Conservation (phyloP, 108 stramenopile genomes). For the Aureococcus anophagefferens region DNA sequence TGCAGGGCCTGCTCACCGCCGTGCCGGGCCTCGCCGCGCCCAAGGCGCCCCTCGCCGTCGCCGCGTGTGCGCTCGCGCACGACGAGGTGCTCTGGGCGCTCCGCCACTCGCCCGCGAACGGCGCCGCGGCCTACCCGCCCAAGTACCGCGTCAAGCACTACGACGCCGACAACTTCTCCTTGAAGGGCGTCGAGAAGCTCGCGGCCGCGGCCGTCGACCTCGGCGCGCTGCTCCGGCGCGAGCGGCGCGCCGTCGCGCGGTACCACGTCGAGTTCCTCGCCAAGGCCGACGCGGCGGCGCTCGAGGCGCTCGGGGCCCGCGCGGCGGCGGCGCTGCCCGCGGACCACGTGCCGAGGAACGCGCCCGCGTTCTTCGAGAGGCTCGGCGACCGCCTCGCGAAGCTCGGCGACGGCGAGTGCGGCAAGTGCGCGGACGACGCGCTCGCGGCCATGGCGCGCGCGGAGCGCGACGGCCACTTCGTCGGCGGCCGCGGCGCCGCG, state of each 20-base stretch:
- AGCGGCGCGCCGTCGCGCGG: conserved; percentile 20
- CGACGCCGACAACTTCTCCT: conserved; percentile 1
- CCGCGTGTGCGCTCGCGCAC: conserved; percentile 28
- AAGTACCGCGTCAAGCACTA: conserved; percentile 15
- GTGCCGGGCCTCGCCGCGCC: conserved; percentile 31
- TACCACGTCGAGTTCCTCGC: conserved; percentile 36
- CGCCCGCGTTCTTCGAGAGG: too few relatives aligned
- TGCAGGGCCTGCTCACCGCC: conserved; percentile 17
- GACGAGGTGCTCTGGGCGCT: conserved; percentile 31
- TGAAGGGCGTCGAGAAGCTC: conserved; percentile 16
- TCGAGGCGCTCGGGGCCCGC: not conserved
- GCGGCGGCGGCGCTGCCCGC: too few relatives aligned
- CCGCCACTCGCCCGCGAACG: conserved; percentile 8
- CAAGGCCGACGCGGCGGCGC: conserved; percentile 20
- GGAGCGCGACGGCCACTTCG: not conserved
- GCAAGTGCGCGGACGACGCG: too few relatives aligned
- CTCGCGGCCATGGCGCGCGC: too few relatives aligned
- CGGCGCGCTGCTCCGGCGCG: conserved; percentile 7
- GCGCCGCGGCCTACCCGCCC: conserved; percentile 13
- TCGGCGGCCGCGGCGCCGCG: not conserved
- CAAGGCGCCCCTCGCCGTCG: conserved; percentile 32
- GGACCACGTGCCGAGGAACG: too few relatives aligned
- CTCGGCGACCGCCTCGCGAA: too few relatives aligned
- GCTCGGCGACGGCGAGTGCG: too few relatives aligned
- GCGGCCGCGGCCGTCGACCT: conserved; percentile 24